Evolutionary conservation across 129 eudicot species (phyloP).

Genomic region (Lactuca sativa): DNA sequence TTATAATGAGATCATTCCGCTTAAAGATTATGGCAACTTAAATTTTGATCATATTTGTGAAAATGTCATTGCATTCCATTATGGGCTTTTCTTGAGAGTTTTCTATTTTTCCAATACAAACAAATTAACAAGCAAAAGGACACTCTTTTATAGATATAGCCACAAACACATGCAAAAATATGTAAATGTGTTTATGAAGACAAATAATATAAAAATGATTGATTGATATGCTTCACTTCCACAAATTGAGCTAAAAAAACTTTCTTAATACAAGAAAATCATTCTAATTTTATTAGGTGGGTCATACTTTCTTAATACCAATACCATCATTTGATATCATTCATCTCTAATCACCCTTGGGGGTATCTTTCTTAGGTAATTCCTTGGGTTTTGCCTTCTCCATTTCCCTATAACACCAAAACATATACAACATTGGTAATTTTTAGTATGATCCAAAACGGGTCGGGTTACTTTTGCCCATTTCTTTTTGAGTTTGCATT

Average conservation of each 20-base stretch:
- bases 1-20: too few relatives aligned
- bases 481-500: too few relatives aligned
- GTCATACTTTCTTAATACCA: neutral
- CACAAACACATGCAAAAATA: neutral
- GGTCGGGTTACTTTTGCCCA: too few relatives aligned
- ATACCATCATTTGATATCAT: neutral
- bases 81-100: neutral
- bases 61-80: too few relatives aligned
- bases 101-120: neutral
- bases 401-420: slow-evolving; percentile 37
- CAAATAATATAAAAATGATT: too few relatives aligned
- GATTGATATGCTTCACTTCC: neutral
- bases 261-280: neutral
- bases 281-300: neutral
- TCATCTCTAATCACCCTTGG: neutral
- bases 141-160: neutral
- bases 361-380: slow-evolving; percentile 36
- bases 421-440: neutral
- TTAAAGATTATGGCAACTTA: too few relatives aligned
- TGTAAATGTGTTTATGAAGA: too few relatives aligned
- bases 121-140: neutral
- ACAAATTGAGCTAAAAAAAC: neutral
- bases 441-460: too few relatives aligned
- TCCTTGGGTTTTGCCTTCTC: slow-evolving; percentile 57
- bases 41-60: too few relatives aligned